Percentiles rank a stretch among this genome's conserved stretches.
Conservation (phyloP, 148 eudicot species). For the Spergularia bocconei region DNA sequence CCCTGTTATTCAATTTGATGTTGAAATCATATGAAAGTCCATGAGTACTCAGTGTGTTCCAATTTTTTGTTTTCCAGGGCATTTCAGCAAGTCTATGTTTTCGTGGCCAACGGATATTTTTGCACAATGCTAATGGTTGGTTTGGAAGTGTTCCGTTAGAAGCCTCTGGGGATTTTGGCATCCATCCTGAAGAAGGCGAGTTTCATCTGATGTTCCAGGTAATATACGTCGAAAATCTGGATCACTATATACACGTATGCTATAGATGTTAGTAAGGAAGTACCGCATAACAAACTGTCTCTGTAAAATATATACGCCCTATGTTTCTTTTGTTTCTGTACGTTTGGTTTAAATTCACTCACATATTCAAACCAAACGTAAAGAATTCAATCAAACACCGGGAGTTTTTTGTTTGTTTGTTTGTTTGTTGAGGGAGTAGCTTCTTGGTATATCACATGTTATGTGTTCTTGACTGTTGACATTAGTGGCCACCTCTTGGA, state of each 20-base stretch:
- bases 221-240: slow-evolving; percentile 17
- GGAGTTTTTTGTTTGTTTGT: too few relatives aligned
- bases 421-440: too few relatives aligned
- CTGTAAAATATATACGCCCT: too few relatives aligned
- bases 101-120: slow-evolving; percentile 90
- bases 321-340: too few relatives aligned
- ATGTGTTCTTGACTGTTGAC: too few relatives aligned
- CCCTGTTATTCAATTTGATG: not conserved
- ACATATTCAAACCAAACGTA: too few relatives aligned
- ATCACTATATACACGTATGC: slow-evolving; percentile 6
- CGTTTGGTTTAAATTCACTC: too few relatives aligned
- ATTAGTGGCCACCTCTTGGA: too few relatives aligned
- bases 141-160: slow-evolving; percentile 92
- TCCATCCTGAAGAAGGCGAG: slow-evolving; percentile 97
- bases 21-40: not conserved
- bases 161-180: slow-evolving; percentile 99
- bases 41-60: not conserved
- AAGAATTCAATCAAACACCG: too few relatives aligned
- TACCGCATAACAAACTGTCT: not conserved
- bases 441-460: too few relatives aligned
- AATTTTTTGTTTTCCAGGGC: slow-evolving; percentile 46
- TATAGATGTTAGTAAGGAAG: not conserved
- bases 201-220: slow-evolving; percentile 99
- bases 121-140: slow-evolving; percentile 94
- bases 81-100: slow-evolving; percentile 78